Conservation (phyloP, 2,329 filamentous ascomycete genomes). For the Dactylellina haptotyla region DNA sequence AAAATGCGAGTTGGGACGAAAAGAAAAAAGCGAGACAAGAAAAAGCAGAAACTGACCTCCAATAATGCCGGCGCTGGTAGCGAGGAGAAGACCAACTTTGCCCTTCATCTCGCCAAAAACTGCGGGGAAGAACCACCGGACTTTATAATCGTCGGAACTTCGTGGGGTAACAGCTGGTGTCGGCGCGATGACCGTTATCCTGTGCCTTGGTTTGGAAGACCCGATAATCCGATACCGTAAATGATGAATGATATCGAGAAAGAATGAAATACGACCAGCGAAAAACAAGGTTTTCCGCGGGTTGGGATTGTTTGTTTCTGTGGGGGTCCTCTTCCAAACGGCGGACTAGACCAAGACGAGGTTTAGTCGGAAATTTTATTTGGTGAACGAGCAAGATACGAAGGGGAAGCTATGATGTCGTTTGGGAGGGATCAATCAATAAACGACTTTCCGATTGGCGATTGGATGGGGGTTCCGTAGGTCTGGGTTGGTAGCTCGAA, state of each 20-base stretch:
- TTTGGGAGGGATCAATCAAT: background rate
- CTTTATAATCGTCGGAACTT: constrained; percentile 36
- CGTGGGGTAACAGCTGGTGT: constrained; percentile 16
- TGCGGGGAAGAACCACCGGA: constrained; percentile 16
- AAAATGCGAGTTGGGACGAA: constrained; percentile 44
- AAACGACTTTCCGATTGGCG: constrained; percentile 25
- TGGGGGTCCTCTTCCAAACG: constrained; percentile 34
- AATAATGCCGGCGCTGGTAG: constrained; percentile 41
- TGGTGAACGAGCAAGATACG: constrained; percentile 18
- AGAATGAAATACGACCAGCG: background rate
- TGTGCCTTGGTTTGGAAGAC: constrained; percentile 19
- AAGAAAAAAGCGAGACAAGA: constrained; percentile 13
- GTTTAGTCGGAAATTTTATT: constrained; percentile 34
- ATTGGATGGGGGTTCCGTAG: constrained; percentile 28
- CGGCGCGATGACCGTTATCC: constrained; percentile 2
- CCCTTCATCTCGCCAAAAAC: constrained; percentile 26
- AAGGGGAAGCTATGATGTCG: constrained; percentile 27
- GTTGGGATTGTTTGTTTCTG: constrained; percentile 12
- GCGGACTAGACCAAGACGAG: constrained; percentile 30
- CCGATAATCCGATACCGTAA: constrained; percentile 9
- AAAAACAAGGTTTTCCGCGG: constrained; percentile 43
- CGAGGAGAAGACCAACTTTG: constrained; percentile 37
- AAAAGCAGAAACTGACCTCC: constrained; percentile 50
- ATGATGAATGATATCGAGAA: constrained; percentile 37
- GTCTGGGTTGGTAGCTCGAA: background rate